A percentile compares a stretch with the other conserved stretches of the same genome.
Conservation (phyloP, 371 early-diverging fungal species). For the Blakeslea trispora region DNA sequence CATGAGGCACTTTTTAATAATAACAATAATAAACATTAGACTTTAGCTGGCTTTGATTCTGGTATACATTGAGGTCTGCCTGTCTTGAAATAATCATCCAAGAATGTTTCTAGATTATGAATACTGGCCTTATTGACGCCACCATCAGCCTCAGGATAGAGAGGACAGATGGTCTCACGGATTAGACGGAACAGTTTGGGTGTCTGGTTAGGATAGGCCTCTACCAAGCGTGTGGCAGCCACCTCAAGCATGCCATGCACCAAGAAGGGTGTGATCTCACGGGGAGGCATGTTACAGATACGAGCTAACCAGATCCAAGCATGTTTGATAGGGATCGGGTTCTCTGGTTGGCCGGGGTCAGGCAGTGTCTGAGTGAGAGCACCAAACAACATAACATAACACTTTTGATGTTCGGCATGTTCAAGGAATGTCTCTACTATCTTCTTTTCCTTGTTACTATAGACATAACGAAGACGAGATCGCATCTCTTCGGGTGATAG, state of each 20-base stretch:
- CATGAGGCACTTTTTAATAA: not conserved
- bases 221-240: conserved; percentile 29
- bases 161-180: conserved; percentile 8
- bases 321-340: conserved; percentile 59
- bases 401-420: conserved; percentile 72
- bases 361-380: conserved; percentile 74
- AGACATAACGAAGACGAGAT: conserved; percentile 39
- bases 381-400: conserved; percentile 74
- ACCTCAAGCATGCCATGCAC: conserved; percentile 66
- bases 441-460: conserved; percentile 56
- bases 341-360: conserved; percentile 43
- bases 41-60: not conserved
- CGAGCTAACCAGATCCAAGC: conserved; percentile 85
- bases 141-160: not conserved
- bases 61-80: conserved; percentile 8
- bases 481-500: conserved; percentile 41
- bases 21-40: not conserved
- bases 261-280: conserved; percentile 70
- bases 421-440: conserved; percentile 46
- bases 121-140: conserved; percentile 4
- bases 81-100: conserved; percentile 4
- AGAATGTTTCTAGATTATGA: conserved; percentile 1
- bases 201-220: conserved; percentile 37
- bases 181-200: conserved; percentile 40
- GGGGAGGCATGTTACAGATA: conserved; percentile 73